A percentile compares a stretch with the other conserved stretches of the same genome.
phyloP scores from a whole-genome alignment of 495 filamentous ascomycete genomes.

The Aspergillus cristatus region DNA sequence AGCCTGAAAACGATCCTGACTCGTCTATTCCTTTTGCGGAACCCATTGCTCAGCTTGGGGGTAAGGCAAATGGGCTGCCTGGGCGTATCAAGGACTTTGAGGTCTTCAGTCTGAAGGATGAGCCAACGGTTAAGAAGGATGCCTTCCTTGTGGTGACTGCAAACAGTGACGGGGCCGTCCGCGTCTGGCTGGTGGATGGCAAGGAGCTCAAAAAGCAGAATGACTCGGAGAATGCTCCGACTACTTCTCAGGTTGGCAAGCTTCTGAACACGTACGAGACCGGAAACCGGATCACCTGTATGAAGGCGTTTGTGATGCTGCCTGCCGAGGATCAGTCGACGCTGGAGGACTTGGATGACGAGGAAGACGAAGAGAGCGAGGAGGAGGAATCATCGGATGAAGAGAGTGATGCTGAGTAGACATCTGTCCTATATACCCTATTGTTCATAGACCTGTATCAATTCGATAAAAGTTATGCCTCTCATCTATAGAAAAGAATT shows the following conservation, averaged over 20 bases:
- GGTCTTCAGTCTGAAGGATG: constrained; percentile 40
- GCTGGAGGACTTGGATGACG: constrained; percentile 21
- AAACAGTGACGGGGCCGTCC: constrained; percentile 72
- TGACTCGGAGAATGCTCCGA: constrained; percentile 12
- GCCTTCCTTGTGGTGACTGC: constrained; percentile 58
- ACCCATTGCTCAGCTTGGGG: constrained; percentile 70
- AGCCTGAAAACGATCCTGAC: constrained; percentile 21
- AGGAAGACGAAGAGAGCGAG: constrained; percentile 25
- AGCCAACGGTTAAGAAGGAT: constrained; percentile 24
- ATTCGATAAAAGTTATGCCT: not conserved
- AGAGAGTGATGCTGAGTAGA: constrained; percentile 34
- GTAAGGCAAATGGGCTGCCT: constrained; percentile 52
- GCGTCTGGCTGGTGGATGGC: constrained; percentile 56
- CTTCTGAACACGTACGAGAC: constrained; percentile 76
- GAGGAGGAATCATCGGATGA: constrained; percentile 36
- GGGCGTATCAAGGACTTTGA: constrained; percentile 85
- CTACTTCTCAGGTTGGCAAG: constrained; percentile 50
- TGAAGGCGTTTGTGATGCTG: constrained; percentile 76
- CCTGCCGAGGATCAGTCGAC: constrained; percentile 28
- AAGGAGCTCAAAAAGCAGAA: constrained; percentile 20
- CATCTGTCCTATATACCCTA: constrained; percentile 12
- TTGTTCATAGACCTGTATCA: constrained; percentile 8
- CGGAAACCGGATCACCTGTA: constrained; percentile 79
- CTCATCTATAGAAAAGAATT: too few species aligned
- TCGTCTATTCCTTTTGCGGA: constrained; percentile 39